Evolutionary conservation across 2,329 filamentous ascomycete genomes (phyloP), one percentile per base, ranked within the genome.

Genomic region (Cladobotryum protrusum): DNA sequence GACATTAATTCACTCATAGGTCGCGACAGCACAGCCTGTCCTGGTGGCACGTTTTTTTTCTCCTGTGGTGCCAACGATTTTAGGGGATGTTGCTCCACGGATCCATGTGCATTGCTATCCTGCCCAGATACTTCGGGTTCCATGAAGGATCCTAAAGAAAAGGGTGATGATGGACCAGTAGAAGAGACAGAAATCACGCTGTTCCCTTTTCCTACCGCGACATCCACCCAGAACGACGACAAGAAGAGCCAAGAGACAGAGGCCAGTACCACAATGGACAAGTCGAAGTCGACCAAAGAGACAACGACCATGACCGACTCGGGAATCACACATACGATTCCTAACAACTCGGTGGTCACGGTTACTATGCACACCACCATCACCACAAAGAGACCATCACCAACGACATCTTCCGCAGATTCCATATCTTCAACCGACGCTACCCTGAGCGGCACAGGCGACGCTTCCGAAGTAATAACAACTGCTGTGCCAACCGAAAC

Each of bases 81-180:
- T 54, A 50, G 45, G 3, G 75, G 73, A 15, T 79, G 77, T 56
- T 79, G 76, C 58, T 58, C 63, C 13, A 58, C 66, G 13, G 59
- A 76, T 52, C 68, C 74, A 14, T 79, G 77, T 57, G 49, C 53
- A 3, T 45, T 61, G 43, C 41, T 49, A 3, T 54, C 49, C 6
- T 74, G 71, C 50, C 67, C 66, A 9, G 56, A 52, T 34, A 14
- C 2, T 0, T 17, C 40, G 12, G 20, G 19, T 13, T 40, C n/a
- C 18, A 35, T 17, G 13, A 52, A 46, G 32, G 42, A 48, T 13
- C 14, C 37, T 13, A 43, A 41, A 18, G 43, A 39, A 13, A 18
- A 40, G 12, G 42, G 51, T 4, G 41, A 39, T 4, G 45, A 37
- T 8, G 13, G 14, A 3, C 39, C 40, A 5, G 32, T 37, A 35